These are phyloP conservation scores for Argentina anserina DNA, from an alignment of 306 rosid species.

Conservation along the genomic window DNA sequence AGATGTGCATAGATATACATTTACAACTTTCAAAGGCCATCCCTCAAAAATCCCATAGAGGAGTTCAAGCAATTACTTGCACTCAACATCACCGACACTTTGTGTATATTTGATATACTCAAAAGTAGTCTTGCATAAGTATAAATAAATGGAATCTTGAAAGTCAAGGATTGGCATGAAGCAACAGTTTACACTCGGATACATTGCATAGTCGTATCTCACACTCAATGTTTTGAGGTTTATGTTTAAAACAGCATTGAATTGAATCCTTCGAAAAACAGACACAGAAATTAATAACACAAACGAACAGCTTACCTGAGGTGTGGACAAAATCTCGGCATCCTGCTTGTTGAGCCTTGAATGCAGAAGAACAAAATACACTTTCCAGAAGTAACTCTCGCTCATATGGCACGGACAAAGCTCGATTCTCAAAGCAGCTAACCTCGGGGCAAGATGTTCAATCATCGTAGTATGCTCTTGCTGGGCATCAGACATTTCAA, in stretches of 20 bases:
- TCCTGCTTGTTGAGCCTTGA: conserved; percentile 84
- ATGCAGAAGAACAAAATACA: conserved; percentile 90
- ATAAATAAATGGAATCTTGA: background rate
- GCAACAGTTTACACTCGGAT: background rate
- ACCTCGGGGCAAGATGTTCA: conserved; percentile 79
- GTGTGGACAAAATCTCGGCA: conserved; percentile 69
- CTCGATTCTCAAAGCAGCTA: conserved; percentile 92
- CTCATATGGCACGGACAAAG: conserved; percentile 97
- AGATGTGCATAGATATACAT: background rate
- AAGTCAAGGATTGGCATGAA: background rate
- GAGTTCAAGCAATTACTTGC: background rate
- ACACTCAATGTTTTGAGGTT: background rate
- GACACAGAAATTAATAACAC: background rate
- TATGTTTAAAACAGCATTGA: background rate
- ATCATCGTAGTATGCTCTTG: conserved; percentile 59
- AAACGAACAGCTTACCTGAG: conserved; percentile 53
- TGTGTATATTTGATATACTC: background rate
- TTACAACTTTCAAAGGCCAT: background rate
- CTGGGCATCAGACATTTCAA: conserved; percentile 79
- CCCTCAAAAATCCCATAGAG: background rate
- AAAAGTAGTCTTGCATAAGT: background rate
- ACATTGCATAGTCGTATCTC: background rate
- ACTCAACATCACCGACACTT: background rate
- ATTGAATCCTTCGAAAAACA: background rate
- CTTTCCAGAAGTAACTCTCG: conserved; percentile 92